A percentile compares a stretch with the other conserved stretches of the same genome.
These are phyloP conservation scores for Boletus eberwhitei DNA, from an alignment of 768 basidiomycete genomes.

Conservation along the genomic window DNA sequence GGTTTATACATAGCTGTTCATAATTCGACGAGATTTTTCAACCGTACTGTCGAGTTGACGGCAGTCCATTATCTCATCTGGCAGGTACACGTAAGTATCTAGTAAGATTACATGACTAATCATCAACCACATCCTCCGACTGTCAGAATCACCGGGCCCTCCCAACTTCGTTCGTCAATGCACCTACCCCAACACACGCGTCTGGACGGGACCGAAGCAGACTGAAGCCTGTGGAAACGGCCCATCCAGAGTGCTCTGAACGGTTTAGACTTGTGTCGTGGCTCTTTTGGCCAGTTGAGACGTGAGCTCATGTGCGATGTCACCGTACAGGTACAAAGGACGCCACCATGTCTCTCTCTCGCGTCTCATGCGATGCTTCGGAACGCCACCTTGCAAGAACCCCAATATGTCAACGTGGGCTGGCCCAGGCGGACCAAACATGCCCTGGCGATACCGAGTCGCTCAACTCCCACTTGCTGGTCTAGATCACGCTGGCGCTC, in stretches of 20 bases:
- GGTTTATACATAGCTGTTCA: too few species aligned
- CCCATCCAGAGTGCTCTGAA: too few species aligned
- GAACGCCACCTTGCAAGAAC: neutral
- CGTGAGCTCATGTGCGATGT: neutral
- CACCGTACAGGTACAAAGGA: neutral
- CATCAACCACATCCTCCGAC: too few species aligned
- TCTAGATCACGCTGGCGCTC: neutral
- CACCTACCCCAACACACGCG: too few species aligned
- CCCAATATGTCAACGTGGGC: neutral
- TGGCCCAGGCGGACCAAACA: neutral
- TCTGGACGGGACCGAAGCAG: neutral
- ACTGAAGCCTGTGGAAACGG: neutral
- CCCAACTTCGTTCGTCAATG: too few species aligned
- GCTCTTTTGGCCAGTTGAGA: neutral
- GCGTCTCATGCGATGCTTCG: neutral
- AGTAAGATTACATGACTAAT: too few species aligned
- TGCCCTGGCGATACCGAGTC: neutral
- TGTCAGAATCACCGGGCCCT: too few species aligned
- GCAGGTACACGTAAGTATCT: too few species aligned
- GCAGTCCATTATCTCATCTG: too few species aligned
- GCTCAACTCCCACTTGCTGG: neutral
- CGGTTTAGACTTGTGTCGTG: too few species aligned
- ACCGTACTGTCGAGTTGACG: too few species aligned
- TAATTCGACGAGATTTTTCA: too few species aligned
- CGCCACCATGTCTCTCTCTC: neutral